Evolutionary conservation across 108 stramenopile species (phyloP).

Genomic region (Schizochytrium sp.): DNA sequence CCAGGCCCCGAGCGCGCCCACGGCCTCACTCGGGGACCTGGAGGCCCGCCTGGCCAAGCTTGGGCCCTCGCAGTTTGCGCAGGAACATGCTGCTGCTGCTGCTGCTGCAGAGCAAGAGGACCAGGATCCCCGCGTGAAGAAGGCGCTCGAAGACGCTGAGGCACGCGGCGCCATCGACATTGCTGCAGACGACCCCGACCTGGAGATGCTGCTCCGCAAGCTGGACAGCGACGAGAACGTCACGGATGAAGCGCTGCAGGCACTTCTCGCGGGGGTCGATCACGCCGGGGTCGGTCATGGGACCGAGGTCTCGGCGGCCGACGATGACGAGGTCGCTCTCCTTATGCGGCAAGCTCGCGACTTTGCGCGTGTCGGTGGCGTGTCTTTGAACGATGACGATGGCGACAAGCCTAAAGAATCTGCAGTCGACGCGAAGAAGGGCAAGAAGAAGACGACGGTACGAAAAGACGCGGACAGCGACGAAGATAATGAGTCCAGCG

Average conservation of each 20-base stretch:
- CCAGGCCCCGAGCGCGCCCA: background rate
- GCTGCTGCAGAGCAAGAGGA: background rate
- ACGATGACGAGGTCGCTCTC: background rate
- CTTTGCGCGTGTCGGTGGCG: background rate
- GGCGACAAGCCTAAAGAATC: too few species aligned
- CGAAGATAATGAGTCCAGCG: background rate
- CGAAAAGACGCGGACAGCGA: background rate
- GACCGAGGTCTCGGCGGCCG: background rate
- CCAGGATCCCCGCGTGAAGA: background rate
- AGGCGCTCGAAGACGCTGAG: background rate
- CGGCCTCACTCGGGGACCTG: background rate
- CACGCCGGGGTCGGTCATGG: background rate
- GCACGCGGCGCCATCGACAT: background rate
- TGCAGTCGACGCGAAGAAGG: too few species aligned
- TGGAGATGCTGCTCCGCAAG: background rate
- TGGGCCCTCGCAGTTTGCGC: background rate
- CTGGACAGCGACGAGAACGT: background rate
- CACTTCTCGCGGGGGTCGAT: background rate
- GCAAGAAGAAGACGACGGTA: background rate
- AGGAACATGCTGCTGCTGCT: background rate
- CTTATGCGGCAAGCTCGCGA: background rate
- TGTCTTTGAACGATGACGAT: too few species aligned
- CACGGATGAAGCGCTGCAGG: background rate
- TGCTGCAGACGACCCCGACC: background rate
- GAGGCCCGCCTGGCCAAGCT: background rate